Percentiles rank a stretch among this genome's conserved stretches.
phyloP scores from a whole-genome alignment of 139 green algal genomes.

The Trebouxia sp. region DNA sequence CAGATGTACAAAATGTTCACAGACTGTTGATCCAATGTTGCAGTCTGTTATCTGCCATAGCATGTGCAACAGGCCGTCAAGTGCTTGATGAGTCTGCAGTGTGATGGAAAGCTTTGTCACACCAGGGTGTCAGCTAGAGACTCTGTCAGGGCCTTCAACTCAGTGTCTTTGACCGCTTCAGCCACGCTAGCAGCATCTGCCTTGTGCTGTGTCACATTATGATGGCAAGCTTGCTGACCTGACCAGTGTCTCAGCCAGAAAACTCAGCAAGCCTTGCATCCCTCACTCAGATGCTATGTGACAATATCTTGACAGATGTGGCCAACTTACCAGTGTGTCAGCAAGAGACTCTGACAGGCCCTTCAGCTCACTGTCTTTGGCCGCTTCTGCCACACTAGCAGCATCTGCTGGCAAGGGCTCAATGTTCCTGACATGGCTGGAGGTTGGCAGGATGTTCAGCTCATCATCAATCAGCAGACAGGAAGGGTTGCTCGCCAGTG shows the following conservation, averaged over 20 bases:
- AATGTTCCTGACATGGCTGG: conserved; percentile 71
- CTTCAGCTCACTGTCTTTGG: conserved; percentile 68
- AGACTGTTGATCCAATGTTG: too few relatives aligned
- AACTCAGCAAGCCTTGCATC: too few relatives aligned
- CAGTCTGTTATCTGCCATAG: too few relatives aligned
- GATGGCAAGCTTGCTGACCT: too few relatives aligned
- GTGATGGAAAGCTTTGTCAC: too few relatives aligned
- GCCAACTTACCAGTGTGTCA: conserved; percentile 76
- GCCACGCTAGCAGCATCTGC: conserved; percentile 50
- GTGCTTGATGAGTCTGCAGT: too few relatives aligned
- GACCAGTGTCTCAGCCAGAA: too few relatives aligned
- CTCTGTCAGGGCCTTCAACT: conserved; percentile 85
- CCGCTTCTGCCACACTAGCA: conserved; percentile 53
- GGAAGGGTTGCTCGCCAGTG: conserved; percentile 76
- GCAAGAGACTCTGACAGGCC: conserved; percentile 80
- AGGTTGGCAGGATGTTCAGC: conserved; percentile 97
- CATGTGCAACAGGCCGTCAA: too few relatives aligned
- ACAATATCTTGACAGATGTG: too few relatives aligned
- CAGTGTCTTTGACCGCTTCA: conserved; percentile 47
- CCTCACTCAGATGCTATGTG: too few relatives aligned
- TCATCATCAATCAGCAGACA: conserved; percentile 98
- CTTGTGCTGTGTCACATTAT: too few relatives aligned
- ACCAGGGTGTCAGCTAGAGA: conserved; percentile 28
- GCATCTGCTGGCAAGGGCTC: conserved; percentile 57
- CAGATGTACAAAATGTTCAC: too few relatives aligned